phyloP scores from a whole-genome alignment of 345 rosid genomes.

The Toxicodendron radicans region DNA sequence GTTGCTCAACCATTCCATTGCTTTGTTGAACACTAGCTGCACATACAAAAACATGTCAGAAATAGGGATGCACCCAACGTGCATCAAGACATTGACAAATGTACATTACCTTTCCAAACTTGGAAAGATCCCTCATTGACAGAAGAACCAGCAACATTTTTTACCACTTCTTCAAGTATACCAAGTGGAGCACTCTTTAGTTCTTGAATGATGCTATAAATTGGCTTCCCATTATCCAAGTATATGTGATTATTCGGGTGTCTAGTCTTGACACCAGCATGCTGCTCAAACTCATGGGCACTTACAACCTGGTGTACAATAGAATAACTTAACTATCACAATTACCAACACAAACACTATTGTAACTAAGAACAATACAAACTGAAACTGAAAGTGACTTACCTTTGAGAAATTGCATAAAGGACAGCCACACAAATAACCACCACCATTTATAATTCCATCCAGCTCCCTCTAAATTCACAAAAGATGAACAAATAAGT shows the following conservation, averaged over 20 bases:
- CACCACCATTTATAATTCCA: constrained; percentile 74
- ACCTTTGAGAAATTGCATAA: constrained; percentile 70
- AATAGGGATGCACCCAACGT: background rate
- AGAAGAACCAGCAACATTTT: constrained; percentile 73
- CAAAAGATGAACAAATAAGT: constrained; percentile 16
- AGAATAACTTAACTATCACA: constrained; percentile 18
- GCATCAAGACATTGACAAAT: background rate
- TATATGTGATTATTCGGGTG: constrained; percentile 92
- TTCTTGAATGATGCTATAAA: constrained; percentile 80
- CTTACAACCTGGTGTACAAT: constrained; percentile 56
- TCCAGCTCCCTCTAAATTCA: constrained; percentile 51
- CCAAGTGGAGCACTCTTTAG: constrained; percentile 67
- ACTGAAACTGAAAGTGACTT: constrained; percentile 29
- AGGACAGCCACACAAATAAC: constrained; percentile 89
- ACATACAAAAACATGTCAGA: constrained; percentile 23
- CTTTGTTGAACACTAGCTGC: constrained; percentile 59
- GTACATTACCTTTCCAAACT: constrained; percentile 77
- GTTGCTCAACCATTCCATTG: constrained; percentile 38
- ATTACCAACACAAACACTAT: background rate
- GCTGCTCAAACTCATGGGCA: constrained; percentile 93
- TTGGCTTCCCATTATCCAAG: constrained; percentile 84
- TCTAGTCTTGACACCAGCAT: constrained; percentile 84
- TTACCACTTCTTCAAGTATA: constrained; percentile 67
- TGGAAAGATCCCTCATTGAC: constrained; percentile 67
- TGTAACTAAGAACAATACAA: background rate